Evolutionary conservation across 73 alveolate species (phyloP).

Genomic region (Paramecium pentaurelia): DNA sequence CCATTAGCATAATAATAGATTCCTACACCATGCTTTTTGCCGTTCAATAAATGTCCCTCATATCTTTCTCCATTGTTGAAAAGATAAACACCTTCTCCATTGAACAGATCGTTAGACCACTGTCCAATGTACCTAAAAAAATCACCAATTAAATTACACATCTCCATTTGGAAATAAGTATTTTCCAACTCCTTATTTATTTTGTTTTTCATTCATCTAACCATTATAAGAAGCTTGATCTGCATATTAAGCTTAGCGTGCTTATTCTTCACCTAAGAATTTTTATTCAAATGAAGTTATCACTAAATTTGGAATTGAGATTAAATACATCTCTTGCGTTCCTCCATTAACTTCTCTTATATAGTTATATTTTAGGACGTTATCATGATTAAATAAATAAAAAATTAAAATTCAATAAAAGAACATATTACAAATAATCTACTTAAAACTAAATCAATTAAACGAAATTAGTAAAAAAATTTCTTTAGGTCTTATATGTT

Average conservation of each 20-base stretch:
- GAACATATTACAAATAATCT: too few species aligned
- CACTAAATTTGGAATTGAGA: background rate
- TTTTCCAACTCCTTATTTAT: constrained; percentile 14
- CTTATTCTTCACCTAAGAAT: background rate
- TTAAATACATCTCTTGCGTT: background rate
- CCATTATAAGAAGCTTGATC: background rate
- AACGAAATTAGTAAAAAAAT: too few species aligned
- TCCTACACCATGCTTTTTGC: constrained; percentile 60
- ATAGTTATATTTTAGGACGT: background rate
- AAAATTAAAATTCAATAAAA: background rate
- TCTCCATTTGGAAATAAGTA: constrained; percentile 41
- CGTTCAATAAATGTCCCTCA: constrained; percentile 53
- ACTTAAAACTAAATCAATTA: too few species aligned
- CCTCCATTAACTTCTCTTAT: background rate
- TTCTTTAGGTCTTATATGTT: too few species aligned
- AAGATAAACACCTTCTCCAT: constrained; percentile 57
- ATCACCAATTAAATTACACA: background rate
- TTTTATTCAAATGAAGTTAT: constrained; percentile 1
- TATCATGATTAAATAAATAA: background rate
- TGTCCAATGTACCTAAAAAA: constrained; percentile 12
- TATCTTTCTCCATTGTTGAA: constrained; percentile 58
- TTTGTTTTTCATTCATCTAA: background rate
- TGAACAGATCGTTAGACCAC: constrained; percentile 53
- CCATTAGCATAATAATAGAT: constrained; percentile 55
- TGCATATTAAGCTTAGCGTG: background rate